These are phyloP conservation scores for Trametes polyzona DNA, from an alignment of 1,284 basidiomycete species.

Conservation along the genomic window DNA sequence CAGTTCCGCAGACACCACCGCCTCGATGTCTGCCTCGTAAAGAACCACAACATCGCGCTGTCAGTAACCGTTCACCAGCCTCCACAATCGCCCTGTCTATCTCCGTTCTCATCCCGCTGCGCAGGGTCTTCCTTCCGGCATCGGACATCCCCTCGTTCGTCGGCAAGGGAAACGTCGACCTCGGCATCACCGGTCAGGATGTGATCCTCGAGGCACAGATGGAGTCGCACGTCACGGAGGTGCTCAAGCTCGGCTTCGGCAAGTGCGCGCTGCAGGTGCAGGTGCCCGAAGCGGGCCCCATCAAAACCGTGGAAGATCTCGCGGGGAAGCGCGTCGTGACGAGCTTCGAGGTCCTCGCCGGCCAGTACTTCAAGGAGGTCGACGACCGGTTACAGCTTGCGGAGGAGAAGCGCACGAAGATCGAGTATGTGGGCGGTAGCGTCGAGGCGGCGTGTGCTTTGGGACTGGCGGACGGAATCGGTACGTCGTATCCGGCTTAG, in stretches of 20 bases:
- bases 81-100: no score
- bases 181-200: slow-evolving; percentile 96
- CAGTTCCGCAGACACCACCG: slow-evolving; percentile 91
- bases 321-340: slow-evolving; percentile 94
- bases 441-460: slow-evolving; percentile 98
- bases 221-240: slow-evolving; percentile 78
- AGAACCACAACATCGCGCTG: slow-evolving; percentile 94
- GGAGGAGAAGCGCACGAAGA: slow-evolving; percentile 67
- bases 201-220: slow-evolving; percentile 92
- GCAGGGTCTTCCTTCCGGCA: slow-evolving; percentile 95
- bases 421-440: slow-evolving; percentile 96
- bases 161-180: slow-evolving; percentile 94
- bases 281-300: slow-evolving; percentile 79
- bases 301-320: slow-evolving; percentile 79
- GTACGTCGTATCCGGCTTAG: no score
- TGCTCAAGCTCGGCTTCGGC: slow-evolving; percentile 89
- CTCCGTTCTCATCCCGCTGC: slow-evolving; percentile 13
- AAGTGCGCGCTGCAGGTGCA: slow-evolving; percentile 96
- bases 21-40: slow-evolving; percentile 90
- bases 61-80: slow-evolving; percentile 40
- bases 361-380: slow-evolving; percentile 76
- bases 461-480: slow-evolving; percentile 96
- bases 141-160: slow-evolving; percentile 99
- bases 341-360: slow-evolving; percentile 88
- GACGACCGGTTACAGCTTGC: slow-evolving; percentile 62